phyloP scores from a whole-genome alignment of 2,329 filamentous ascomycete species.

The Dothidotthia symphoricarpi region DNA sequence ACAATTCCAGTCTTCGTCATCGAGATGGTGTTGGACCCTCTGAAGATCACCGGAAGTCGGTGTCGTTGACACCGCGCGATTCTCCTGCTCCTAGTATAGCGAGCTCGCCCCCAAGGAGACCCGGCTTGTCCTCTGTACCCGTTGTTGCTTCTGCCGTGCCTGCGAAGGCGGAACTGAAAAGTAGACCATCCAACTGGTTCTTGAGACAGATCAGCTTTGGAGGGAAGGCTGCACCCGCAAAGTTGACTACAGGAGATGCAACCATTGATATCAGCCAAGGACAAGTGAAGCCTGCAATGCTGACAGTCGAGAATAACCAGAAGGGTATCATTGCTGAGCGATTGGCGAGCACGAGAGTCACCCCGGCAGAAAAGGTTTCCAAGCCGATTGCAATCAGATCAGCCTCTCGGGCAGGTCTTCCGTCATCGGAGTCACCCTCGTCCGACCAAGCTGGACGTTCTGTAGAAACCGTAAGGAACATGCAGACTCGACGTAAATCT shows the following conservation, averaged over 20 bases:
- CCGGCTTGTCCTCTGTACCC: constrained; percentile 15
- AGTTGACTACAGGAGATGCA: constrained; percentile 30
- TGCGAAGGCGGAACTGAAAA: constrained; percentile 15
- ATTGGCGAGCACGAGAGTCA: constrained; percentile 35
- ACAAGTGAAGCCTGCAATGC: constrained; percentile 34
- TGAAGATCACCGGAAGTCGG: constrained; percentile 14
- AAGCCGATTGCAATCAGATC: constrained; percentile 41
- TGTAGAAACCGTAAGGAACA: constrained; percentile 33
- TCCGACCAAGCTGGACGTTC: constrained; percentile 29
- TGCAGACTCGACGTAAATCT: constrained; percentile 16
- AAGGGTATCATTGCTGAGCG: constrained; percentile 39
- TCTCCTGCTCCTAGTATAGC: constrained; percentile 32
- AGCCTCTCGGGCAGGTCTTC: constrained; percentile 25
- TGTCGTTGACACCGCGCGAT: constrained; percentile 22
- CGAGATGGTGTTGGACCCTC: constrained; percentile 29
- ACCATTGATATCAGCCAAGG: constrained; percentile 36
- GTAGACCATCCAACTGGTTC: constrained; percentile 35
- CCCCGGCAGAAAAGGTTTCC: constrained; percentile 34
- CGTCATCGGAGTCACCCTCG: constrained; percentile 26
- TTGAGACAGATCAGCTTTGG: constrained; percentile 43
- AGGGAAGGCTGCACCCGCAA: constrained; percentile 28
- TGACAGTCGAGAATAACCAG: constrained; percentile 38
- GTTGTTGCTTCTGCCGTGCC: constrained; percentile 3
- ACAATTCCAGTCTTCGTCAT: constrained; percentile 20
- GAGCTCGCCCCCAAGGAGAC: constrained; percentile 29